Evolutionary conservation across 1,284 basidiomycete species (phyloP).

Genomic region (Vanrija sp.): DNA sequence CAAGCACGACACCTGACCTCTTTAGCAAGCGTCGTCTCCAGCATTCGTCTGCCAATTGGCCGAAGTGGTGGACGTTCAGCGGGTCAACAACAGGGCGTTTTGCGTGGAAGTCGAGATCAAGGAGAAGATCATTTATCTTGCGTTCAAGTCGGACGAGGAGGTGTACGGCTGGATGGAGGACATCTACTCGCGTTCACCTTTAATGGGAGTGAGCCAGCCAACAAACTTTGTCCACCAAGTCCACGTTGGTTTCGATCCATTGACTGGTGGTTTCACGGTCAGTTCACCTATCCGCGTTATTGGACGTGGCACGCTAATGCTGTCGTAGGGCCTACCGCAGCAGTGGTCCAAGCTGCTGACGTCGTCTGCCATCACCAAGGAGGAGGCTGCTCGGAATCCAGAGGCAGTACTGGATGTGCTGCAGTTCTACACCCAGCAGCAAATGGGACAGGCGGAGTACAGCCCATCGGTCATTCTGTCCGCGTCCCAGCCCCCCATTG

Average conservation of each 20-base stretch:
- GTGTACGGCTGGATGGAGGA: constrained; percentile 96
- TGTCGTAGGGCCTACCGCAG: constrained; percentile 77
- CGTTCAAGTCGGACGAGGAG: constrained; percentile 85
- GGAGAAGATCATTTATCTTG: constrained; percentile 58
- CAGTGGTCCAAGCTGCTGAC: constrained; percentile 95
- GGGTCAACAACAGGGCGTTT: constrained; percentile 89
- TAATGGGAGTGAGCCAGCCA: constrained; percentile 88
- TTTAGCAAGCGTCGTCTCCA: constrained; percentile 34
- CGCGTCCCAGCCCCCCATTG: too few species aligned
- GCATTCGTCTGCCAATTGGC: constrained; percentile 52
- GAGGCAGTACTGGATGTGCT: constrained; percentile 96
- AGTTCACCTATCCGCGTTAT: constrained; percentile 28
- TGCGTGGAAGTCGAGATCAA: constrained; percentile 81
- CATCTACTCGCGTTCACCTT: constrained; percentile 84
- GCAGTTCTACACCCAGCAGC: constrained; percentile 97
- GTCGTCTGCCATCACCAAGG: constrained; percentile 92
- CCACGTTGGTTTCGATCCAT: constrained; percentile 94
- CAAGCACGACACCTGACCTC: background rate
- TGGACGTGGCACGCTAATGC: background rate
- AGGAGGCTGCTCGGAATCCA: constrained; percentile 94
- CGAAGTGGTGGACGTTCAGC: constrained; percentile 81
- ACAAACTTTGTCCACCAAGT: constrained; percentile 98
- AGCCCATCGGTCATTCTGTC: constrained; percentile 15
- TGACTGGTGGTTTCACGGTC: constrained; percentile 88
- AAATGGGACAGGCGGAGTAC: constrained; percentile 53